Evolutionary conservation across 768 basidiomycete species (phyloP).

Genomic region (Crassisporium funariophilum): DNA sequence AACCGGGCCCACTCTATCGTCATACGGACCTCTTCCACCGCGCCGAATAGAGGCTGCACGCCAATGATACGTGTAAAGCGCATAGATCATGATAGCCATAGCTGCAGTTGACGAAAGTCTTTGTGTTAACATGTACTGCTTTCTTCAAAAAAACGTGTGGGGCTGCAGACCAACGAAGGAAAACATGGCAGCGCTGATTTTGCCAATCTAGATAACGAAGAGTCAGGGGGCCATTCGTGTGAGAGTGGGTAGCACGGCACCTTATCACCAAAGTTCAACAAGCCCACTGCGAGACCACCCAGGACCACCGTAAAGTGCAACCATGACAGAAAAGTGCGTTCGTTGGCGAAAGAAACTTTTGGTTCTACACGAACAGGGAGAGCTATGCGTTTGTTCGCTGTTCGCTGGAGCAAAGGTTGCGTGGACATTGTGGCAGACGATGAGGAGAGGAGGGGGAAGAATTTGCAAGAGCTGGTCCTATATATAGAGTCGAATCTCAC

Average conservation of each 20-base stretch:
- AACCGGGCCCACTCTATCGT: slow-evolving; percentile 93
- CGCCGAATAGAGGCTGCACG: slow-evolving; percentile 89
- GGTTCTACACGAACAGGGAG: slow-evolving; percentile 94
- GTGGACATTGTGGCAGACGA: slow-evolving; percentile 80
- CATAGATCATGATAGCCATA: slow-evolving; percentile 97
- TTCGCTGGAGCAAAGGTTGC: slow-evolving; percentile 95
- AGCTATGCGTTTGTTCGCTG: slow-evolving; percentile 92
- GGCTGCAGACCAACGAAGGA: slow-evolving; percentile 87
- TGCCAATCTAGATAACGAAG: slow-evolving; percentile 61
- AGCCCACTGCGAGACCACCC: slow-evolving; percentile 92
- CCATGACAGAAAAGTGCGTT: slow-evolving; percentile 97
- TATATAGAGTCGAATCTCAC: slow-evolving; percentile 21
- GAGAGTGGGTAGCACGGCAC: too few species aligned
- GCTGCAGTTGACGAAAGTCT: slow-evolving; percentile 48
- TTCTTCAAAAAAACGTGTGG: too few species aligned
- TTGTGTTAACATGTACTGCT: too few species aligned
- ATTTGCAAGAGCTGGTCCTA: slow-evolving; percentile 8
- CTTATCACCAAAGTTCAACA: slow-evolving; percentile 98
- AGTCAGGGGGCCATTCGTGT: slow-evolving; percentile 9
- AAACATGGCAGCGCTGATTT: slow-evolving; percentile 96
- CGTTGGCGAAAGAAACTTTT: slow-evolving; percentile 94
- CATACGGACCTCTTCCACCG: slow-evolving; percentile 93
- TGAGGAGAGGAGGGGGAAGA: slow-evolving; percentile 11
- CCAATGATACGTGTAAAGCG: slow-evolving; percentile 95
- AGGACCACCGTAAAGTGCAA: slow-evolving; percentile 97